phyloP scores from a whole-genome alignment of 2,329 filamentous ascomycete species.

The Dactylellina cionopaga region DNA sequence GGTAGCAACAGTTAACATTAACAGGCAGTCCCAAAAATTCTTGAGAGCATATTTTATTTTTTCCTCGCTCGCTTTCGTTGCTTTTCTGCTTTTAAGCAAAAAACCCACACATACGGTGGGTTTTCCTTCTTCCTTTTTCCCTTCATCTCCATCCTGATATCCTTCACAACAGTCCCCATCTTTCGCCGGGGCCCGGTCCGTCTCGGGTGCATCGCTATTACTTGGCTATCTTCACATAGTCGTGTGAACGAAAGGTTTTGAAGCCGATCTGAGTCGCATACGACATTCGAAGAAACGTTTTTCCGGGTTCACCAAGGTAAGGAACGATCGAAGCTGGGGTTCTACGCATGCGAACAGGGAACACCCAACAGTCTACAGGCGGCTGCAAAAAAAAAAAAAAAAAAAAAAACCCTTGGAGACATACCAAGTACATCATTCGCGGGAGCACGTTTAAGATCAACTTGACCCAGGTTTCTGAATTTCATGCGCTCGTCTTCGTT shows the following conservation, averaged over 20 bases:
- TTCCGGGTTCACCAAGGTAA: constrained; percentile 51
- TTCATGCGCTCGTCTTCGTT: constrained; percentile 42
- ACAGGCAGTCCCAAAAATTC: constrained; percentile 9
- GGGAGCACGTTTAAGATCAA: constrained; percentile 14
- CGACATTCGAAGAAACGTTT: constrained; percentile 42
- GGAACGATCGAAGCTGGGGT: constrained; percentile 52
- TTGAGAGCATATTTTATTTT: constrained; percentile 31
- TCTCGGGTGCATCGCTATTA: constrained; percentile 41
- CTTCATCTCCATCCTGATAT: constrained; percentile 19
- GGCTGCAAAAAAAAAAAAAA: constrained; percentile 39
- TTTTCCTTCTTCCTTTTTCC: constrained; percentile 21
- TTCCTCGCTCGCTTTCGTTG: neutral
- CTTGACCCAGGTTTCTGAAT: constrained; percentile 15
- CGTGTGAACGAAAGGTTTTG: constrained; percentile 27
- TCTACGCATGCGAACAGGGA: constrained; percentile 50
- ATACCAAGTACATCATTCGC: constrained; percentile 15
- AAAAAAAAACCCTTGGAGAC: no score
- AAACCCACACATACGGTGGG: constrained; percentile 23
- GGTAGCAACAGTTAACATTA: constrained; percentile 22
- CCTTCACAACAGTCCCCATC: constrained; percentile 17
- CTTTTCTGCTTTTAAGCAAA: constrained; percentile 22
- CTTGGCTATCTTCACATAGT: constrained; percentile 2
- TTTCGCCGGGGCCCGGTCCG: constrained; percentile 25
- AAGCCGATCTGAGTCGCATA: constrained; percentile 39
- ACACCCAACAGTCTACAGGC: constrained; percentile 50